Conservation (phyloP, 2,329 filamentous ascomycete genomes). For the Penicillium sp. region DNA sequence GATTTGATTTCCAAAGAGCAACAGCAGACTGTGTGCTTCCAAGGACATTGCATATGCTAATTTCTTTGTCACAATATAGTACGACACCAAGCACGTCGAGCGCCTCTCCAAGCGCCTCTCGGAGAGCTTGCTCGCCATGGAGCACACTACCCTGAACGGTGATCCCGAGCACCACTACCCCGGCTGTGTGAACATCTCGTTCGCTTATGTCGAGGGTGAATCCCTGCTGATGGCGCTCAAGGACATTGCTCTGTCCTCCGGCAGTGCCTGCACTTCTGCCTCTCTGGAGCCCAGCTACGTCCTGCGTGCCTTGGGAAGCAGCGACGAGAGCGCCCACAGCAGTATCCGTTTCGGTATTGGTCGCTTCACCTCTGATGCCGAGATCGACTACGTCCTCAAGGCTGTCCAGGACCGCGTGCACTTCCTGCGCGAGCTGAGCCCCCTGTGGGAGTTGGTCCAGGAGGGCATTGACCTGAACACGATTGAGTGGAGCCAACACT, state of each 20-base stretch:
- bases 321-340: slow-evolving; percentile 95
- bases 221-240: slow-evolving; percentile 98
- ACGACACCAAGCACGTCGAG: slow-evolving; percentile 85
- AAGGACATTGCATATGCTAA: slow-evolving; percentile 13
- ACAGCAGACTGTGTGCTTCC: not conserved
- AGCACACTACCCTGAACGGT: slow-evolving; percentile 91
- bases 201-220: slow-evolving; percentile 97
- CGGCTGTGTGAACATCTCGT: slow-evolving; percentile 97
- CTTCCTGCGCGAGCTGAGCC: slow-evolving; percentile 92
- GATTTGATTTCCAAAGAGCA: not conserved
- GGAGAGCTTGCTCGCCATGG: slow-evolving; percentile 80
- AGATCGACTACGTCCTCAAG: slow-evolving; percentile 97
- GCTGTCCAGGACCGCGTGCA: slow-evolving; percentile 87
- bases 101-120: slow-evolving; percentile 80
- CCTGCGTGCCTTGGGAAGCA: slow-evolving; percentile 88
- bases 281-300: slow-evolving; percentile 97
- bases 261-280: slow-evolving; percentile 94
- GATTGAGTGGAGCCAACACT: slow-evolving; percentile 98
- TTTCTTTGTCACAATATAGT: slow-evolving; percentile 58
- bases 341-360: slow-evolving; percentile 98
- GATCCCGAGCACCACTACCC: slow-evolving; percentile 84
- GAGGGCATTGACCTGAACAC: slow-evolving; percentile 94
- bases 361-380: slow-evolving; percentile 89
- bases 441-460: slow-evolving; percentile 96
- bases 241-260: slow-evolving; percentile 94